Evolutionary conservation across 2,329 filamentous ascomycete genomes (phyloP), one percentile per base, ranked within the genome.

Genomic region (Colletotrichum tropicicola): DNA sequence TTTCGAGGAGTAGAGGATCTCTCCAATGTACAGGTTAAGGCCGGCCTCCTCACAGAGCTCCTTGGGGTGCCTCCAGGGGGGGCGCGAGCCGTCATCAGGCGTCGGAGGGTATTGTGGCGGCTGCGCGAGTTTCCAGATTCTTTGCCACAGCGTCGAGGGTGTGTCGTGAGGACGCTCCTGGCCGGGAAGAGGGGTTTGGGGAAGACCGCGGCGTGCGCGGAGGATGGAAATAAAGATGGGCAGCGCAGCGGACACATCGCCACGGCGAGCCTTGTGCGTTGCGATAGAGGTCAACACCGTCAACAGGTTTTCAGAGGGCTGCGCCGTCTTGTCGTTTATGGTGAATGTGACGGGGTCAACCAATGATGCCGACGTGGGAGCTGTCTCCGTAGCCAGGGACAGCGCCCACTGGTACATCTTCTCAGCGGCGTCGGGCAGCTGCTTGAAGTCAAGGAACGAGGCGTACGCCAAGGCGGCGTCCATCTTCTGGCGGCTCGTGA

Each of bases 11-110:
- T 92, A 98, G 30, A 98, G 85, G 54, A 98, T 97, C 79, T 98
- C 95, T 63, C 95, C 95, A 68, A 98, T 95, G 77, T 97, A 96
- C 23, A 94, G 86, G 83, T 93, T 94, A 13, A 98, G 79, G 0
- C 89, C 93, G 3, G 94, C 93, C 77, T 98, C 94, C 69, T 96
- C 91, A 77, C 94, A 98, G 37, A 87, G 85, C 68, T 92, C 88
- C 27, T 85, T 82, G 9, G 88, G 74, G 59, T 86, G 87, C 48
- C 92, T 90, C 60, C 84, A 78, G 0, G 94, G 88, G 0, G 90
- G 84, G 3, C 86, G 79, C 48, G 91, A 87, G 57, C 94, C 94
- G 51, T 92, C 89, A 0, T 87, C 82, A 0, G 90, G 91, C 0
- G 92, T 85, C 0, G 88, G 77, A 0, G 95, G 94, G 73, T 94